Base-by-base conservation (phyloP, 164 flowering plant genomes). In the Piper betle region DNA sequence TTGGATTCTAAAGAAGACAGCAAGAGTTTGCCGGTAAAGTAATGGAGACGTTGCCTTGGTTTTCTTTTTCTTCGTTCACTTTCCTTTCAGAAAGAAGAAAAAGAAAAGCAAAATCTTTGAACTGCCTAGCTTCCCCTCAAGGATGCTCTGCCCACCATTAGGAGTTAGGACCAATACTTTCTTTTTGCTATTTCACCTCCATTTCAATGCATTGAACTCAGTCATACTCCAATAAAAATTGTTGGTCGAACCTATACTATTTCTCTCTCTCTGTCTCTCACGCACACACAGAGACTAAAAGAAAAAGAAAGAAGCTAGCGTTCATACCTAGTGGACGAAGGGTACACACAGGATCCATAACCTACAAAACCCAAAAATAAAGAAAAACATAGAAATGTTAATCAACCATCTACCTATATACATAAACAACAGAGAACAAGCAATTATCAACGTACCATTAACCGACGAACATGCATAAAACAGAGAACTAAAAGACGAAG, bases 281-380 rank as follows among this genome's bases (percentile, higher is more conserved):
- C n/a, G n/a, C n/a, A n/a, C n/a, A n/a, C n/a, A n/a, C n/a, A n/a
- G 37, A 33, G 8, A 57, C 13, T 20, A n/a, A 33, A 13, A 58
- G n/a, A 58, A 39, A 11, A 8, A 16, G 39, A 40, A 17, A 20
- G 40, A 61, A 15, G 37, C 9, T 33, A 15, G 25, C 9, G 46
- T 12, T 19, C 70, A 43, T 82, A 88, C 96, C 96, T 81, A 48
- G 66, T 59, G 61, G 87, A 80, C 10, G 88, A 75, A 53, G 96
- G 96, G 55, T 84, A 88, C 53, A 77, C 81, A 71, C 96, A 88
- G 64, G 93, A 84, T 70, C 96, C 96, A 76, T 84, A 88, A 64
- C 96, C 96, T 88, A 38, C 67, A 71, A 55, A 16, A 43, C 8
- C 18, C 50, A 8, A 57, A 50, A 53, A 37, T 57, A 37, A 12